Base-by-base conservation (phyloP, 2,329 filamentous ascomycete genomes). In the Calycina herbarum region DNA sequence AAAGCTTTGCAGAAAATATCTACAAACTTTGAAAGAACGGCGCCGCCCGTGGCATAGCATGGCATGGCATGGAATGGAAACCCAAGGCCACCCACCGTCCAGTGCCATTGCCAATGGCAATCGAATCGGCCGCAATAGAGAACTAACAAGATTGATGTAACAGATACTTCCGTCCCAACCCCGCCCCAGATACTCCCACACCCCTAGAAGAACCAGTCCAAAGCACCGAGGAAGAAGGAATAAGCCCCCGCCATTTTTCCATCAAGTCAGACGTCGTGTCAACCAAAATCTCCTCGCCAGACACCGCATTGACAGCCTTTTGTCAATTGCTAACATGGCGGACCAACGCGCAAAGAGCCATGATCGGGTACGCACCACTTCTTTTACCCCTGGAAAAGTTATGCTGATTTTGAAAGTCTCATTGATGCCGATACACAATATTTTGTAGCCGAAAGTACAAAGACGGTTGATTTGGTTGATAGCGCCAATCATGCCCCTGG, bases 371-470 rank as follows among this genome's bases (percentile, higher is more conserved):
- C 4, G 38, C 35, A 20, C 27, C 8, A 27, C 17, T n/a, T 38
- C 59, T 38, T 40, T 17, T 27, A 27, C 31, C 45, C 10, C 3
- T 42, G 59, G 17, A n/a, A 15, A 6, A 17, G 13, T 4, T 48
- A n/a, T 51, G n/a, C 67, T 73, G 58, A 73, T 54, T 58, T 5
- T 17, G 10, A 13, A 29, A 75, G 82, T 60, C 74, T 85, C 20
- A 79, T 84, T 61, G 81, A 82, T 66, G 73, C 74, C 5, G 74
- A 76, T 2, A 77, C 76, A 11, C 82, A 85, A 73, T 83, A 81
- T 64, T 79, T 85, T 59, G 77, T 86, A 54, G 82, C 82, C 45
- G 83, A 85, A 69, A 80, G 81, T 8, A 85, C 83, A 1, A 78
- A 77, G 57, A 80, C 78, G 1, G 68, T 83, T 3, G 79, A 80